These are phyloP conservation scores for Effrenium voratum DNA, from an alignment of 73 alveolate genomes.

Conservation along the genomic window DNA sequence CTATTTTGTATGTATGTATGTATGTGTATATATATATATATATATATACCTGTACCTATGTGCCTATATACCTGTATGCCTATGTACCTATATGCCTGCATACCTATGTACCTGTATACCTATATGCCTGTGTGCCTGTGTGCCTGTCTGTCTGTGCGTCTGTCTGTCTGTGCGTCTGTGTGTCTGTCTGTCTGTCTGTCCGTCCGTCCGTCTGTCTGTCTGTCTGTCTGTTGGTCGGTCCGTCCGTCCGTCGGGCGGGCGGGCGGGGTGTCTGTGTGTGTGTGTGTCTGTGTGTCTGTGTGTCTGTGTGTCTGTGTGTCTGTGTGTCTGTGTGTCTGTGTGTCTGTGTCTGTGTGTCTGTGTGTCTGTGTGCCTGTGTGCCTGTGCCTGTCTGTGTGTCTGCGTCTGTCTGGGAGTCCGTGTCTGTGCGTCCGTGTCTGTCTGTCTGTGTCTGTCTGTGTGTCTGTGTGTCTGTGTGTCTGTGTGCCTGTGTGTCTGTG, in stretches of 20 bases:
- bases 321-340: not conserved
- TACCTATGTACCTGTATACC: not conserved
- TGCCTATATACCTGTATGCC: not conserved
- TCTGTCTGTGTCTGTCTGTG: not conserved
- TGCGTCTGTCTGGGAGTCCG: not conserved
- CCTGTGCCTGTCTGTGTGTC: not conserved
- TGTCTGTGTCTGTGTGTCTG: not conserved
- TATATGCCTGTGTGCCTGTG: not conserved
- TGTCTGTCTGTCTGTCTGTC: not conserved
- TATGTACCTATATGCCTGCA: not conserved
- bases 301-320: not conserved
- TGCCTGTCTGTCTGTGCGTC: not conserved
- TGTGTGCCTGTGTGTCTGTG: not conserved
- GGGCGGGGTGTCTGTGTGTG: no score
- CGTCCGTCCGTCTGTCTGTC: not conserved
- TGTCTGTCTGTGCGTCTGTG: not conserved
- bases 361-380: not conserved
- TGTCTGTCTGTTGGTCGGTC: not conserved
- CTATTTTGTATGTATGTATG: not conserved
- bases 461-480: not conserved
- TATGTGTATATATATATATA: not conserved
- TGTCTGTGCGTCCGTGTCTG: not conserved
- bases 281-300: not conserved
- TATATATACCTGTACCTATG: not conserved
- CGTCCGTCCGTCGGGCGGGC: not conserved